Evolutionary conservation across 2,329 filamentous ascomycete genomes (phyloP).

Genomic region (Penicillium sp.): DNA sequence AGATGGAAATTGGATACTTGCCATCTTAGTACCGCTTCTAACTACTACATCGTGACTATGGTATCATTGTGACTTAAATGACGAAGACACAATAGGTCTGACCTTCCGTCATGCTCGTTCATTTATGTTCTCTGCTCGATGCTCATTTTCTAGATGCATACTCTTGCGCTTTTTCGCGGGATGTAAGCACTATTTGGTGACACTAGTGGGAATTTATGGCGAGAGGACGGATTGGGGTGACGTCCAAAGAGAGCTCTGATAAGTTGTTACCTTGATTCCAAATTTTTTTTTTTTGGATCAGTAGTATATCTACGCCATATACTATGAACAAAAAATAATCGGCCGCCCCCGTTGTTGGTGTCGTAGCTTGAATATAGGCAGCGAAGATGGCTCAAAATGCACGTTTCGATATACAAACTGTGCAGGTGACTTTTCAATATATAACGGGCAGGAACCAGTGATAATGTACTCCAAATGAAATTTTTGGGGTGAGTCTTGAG

Average conservation of each 20-base stretch:
- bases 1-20: background rate
- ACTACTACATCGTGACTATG: background rate
- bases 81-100: conserved; percentile 36
- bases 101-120: conserved; percentile 18
- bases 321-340: no score
- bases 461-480: background rate
- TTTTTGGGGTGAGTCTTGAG: background rate
- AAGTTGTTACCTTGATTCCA: conserved; percentile 15
- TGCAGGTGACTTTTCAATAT: no score
- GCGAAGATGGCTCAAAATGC: no score
- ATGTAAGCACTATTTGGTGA: conserved; percentile 33
- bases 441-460: no score
- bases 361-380: no score
- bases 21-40: background rate
- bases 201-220: conserved; percentile 1
- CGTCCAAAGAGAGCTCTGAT: conserved; percentile 47
- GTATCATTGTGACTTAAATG: conserved; percentile 26
- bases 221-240: conserved; percentile 27
- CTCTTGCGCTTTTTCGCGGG: conserved; percentile 21
- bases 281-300: no score
- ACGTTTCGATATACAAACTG: no score
- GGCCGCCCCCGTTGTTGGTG: no score
- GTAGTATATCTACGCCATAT: no score
- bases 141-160: conserved; percentile 30
- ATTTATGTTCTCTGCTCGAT: conserved; percentile 4